phyloP scores from a whole-genome alignment of 352 stramenopile genomes.

The Phytopythium mirpurense region DNA sequence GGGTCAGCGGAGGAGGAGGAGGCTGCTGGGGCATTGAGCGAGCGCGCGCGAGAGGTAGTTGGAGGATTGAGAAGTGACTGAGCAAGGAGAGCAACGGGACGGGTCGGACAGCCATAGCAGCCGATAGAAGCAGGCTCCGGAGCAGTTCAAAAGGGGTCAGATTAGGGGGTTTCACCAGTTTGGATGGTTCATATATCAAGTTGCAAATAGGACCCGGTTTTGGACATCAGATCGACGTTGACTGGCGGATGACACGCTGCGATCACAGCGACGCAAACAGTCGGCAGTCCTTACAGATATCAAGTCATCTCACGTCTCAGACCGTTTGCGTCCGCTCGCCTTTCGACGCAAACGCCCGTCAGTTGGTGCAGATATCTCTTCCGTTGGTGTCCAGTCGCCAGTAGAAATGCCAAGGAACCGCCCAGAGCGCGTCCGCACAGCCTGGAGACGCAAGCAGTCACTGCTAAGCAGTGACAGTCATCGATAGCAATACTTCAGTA shows the following conservation, averaged over 20 bases:
- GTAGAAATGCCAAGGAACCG: not conserved
- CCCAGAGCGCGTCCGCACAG: constrained; percentile 1
- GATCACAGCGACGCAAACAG: not conserved
- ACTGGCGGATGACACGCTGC: not conserved
- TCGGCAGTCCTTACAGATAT: not conserved
- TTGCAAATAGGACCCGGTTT: no score
- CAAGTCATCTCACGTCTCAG: not conserved
- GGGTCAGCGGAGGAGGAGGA: not conserved
- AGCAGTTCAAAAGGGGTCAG: no score
- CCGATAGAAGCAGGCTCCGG: no score
- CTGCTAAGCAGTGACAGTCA: no score
- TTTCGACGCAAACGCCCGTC: not conserved
- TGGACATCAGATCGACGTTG: not conserved
- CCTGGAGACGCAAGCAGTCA: not conserved
- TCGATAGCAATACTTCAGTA: no score
- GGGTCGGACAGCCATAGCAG: no score
- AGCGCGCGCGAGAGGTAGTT: not conserved
- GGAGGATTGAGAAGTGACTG: constrained; percentile 19
- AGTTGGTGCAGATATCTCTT: no score
- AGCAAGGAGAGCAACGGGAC: no score
- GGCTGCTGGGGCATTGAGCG: constrained; percentile 10
- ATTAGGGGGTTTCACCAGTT: no score
- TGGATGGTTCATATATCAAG: no score
- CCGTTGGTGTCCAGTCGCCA: no score
- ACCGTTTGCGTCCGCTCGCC: not conserved